phyloP scores from a whole-genome alignment of 169 alveolate genomes.

The Theileria equi region DNA sequence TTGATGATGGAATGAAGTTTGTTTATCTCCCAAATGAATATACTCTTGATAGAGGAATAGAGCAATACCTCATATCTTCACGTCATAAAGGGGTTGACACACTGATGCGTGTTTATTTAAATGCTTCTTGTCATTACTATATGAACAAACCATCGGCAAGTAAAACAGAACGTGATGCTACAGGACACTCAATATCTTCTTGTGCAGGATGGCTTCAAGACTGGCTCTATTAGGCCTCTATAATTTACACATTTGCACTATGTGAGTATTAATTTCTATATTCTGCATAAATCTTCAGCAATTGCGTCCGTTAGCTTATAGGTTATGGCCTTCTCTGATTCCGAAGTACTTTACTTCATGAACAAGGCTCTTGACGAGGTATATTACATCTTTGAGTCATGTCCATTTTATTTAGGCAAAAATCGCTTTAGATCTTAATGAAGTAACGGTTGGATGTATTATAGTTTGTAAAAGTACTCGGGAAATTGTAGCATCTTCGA shows the following conservation, averaged over 20 bases:
- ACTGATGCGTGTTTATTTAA: slow-evolving; percentile 14
- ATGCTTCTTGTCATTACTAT: slow-evolving; percentile 48
- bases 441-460: slow-evolving; percentile 67
- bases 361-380: slow-evolving; percentile 49
- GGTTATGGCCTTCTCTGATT: slow-evolving; percentile 20
- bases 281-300: neutral
- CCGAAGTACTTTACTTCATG: slow-evolving; percentile 41
- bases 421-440: slow-evolving; percentile 46
- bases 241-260: neutral
- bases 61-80: slow-evolving; percentile 27
- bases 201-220: slow-evolving; percentile 54
- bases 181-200: slow-evolving; percentile 43
- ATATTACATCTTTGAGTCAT: neutral
- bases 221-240: slow-evolving; percentile 34
- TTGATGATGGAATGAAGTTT: slow-evolving; percentile 22
- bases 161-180: slow-evolving; percentile 6
- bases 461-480: slow-evolving; percentile 37
- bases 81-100: slow-evolving; percentile 51
- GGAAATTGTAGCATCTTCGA: slow-evolving; percentile 9
- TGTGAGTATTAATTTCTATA: neutral
- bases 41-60: neutral
- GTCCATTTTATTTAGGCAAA: slow-evolving; percentile 37
- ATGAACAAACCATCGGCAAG: slow-evolving; percentile 60
- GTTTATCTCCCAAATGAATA: slow-evolving; percentile 2
- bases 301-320: neutral